Percentiles rank a stretch among this genome's conserved stretches.
phyloP scores from a whole-genome alignment of 305 asterid species.

The Fraxinus dipetala region DNA sequence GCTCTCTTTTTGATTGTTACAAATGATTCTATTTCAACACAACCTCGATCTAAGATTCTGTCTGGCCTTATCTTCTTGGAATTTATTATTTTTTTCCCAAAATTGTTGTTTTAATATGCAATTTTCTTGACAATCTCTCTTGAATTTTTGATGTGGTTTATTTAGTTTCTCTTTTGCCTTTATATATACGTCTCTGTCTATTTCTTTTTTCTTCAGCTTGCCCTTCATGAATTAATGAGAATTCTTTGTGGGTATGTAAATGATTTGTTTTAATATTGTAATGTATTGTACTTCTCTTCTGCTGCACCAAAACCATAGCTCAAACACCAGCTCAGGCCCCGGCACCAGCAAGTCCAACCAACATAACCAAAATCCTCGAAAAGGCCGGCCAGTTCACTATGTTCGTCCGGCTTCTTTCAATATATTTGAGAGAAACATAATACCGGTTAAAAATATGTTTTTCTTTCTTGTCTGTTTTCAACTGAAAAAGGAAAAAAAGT shows the following conservation, averaged over 20 bases:
- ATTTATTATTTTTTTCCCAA: neutral
- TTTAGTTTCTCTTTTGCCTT: neutral
- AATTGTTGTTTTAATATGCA: neutral
- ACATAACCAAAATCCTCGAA: slow-evolving; percentile 46
- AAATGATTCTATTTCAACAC: neutral
- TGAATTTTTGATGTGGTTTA: neutral
- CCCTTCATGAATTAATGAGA: too few relatives aligned
- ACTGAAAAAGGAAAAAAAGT: too few relatives aligned
- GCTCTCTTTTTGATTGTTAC: neutral
- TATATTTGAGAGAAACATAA: too few relatives aligned
- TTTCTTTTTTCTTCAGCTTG: too few relatives aligned
- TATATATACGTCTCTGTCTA: neutral
- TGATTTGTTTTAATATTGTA: too few relatives aligned
- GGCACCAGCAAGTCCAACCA: slow-evolving; percentile 34
- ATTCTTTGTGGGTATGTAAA: too few relatives aligned
- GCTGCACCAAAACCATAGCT: slow-evolving; percentile 29
- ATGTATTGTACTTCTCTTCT: slow-evolving; percentile 22
- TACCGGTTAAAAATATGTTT: too few relatives aligned
- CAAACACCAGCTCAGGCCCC: slow-evolving; percentile 44
- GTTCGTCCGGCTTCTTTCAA: too few relatives aligned
- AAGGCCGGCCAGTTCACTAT: slow-evolving; percentile 34
- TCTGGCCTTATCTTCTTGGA: neutral
- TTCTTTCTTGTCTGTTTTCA: too few relatives aligned
- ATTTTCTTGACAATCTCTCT: neutral
- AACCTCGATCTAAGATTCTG: neutral